These are phyloP conservation scores for Diatrype stigma DNA, from an alignment of 2,329 filamentous ascomycete species.

Conservation along the genomic window DNA sequence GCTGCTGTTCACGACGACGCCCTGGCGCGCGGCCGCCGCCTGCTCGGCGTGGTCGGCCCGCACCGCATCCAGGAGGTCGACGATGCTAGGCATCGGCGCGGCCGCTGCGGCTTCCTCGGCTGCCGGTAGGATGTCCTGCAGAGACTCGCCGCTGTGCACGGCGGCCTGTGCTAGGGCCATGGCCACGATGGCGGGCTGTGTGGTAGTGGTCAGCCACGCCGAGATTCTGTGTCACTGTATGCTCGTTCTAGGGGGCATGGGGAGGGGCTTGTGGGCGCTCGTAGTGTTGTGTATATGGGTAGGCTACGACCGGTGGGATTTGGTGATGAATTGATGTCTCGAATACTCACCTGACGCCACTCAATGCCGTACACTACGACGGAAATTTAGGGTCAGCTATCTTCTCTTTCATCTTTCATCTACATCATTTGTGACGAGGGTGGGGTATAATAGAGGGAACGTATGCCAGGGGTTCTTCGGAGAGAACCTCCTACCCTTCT, in stretches of 20 bases:
- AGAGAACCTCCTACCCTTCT: too few relatives aligned
- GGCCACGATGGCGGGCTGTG: slow-evolving; percentile 75
- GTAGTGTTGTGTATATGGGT: too few relatives aligned
- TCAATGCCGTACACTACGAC: slow-evolving; percentile 68
- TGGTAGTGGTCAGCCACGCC: too few relatives aligned
- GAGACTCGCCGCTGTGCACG: slow-evolving; percentile 53
- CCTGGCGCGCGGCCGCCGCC: slow-evolving; percentile 40
- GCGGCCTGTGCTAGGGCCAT: slow-evolving; percentile 74
- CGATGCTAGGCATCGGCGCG: slow-evolving; percentile 38
- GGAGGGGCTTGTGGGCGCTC: too few relatives aligned
- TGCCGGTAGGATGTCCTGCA: slow-evolving; percentile 49
- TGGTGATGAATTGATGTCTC: too few relatives aligned
- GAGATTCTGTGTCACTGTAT: too few relatives aligned
- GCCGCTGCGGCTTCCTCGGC: slow-evolving; percentile 44
- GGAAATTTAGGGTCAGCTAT: neutral
- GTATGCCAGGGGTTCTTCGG: neutral
- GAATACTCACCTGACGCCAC: slow-evolving; percentile 43
- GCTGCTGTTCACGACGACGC: slow-evolving; percentile 45
- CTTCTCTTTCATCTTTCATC: neutral
- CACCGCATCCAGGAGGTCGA: slow-evolving; percentile 59
- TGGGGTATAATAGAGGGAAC: neutral
- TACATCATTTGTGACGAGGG: neutral
- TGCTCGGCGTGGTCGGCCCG: slow-evolving; percentile 50
- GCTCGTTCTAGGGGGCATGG: too few relatives aligned
- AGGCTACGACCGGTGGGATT: too few relatives aligned